Conservation (phyloP, 2,329 filamentous ascomycete genomes). For the Pseudomassariella vexata region DNA sequence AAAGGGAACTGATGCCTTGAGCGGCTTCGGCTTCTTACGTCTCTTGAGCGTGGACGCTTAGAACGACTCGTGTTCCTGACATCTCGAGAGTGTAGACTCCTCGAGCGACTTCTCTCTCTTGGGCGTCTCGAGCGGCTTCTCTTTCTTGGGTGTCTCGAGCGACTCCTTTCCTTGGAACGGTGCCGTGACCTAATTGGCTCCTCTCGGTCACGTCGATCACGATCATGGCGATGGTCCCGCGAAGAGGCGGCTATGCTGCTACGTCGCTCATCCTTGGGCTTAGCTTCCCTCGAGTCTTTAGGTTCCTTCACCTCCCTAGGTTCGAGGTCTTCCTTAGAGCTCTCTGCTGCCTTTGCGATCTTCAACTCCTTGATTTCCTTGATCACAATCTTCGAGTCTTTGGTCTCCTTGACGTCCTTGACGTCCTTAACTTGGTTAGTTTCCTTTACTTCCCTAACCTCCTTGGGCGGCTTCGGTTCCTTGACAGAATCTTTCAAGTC, state of each 20-base stretch:
- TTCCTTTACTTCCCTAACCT: slow-evolving; percentile 16
- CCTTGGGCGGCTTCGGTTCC: slow-evolving; percentile 13
- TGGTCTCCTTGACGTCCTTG: slow-evolving; percentile 12
- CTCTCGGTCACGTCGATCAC: no score
- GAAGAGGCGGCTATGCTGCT: slow-evolving; percentile 17
- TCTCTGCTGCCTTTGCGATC: no score
- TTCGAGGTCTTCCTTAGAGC: slow-evolving; percentile 13
- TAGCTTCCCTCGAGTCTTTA: slow-evolving; percentile 13
- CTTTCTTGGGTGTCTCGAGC: not conserved
- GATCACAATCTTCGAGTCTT: slow-evolving; percentile 12
- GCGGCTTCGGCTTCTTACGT: slow-evolving; percentile 1
- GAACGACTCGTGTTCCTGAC: slow-evolving; percentile 6
- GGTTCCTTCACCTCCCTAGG: slow-evolving; percentile 12
- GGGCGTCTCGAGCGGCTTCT: slow-evolving; percentile 1
- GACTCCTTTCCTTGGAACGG: not conserved
- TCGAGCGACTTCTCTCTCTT: slow-evolving; percentile 8
- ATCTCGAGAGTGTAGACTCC: no score
- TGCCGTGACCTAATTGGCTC: slow-evolving; percentile 1
- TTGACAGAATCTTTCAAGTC: slow-evolving; percentile 25
- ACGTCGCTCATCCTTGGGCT: slow-evolving; percentile 19
- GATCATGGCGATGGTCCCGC: slow-evolving; percentile 16
- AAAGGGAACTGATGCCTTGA: slow-evolving; percentile 1
- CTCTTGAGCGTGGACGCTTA: no score
- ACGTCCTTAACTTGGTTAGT: slow-evolving; percentile 14
- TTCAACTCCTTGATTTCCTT: slow-evolving; percentile 13